phyloP scores from a whole-genome alignment of 768 basidiomycete genomes.

The Thelephora ganbajun region DNA sequence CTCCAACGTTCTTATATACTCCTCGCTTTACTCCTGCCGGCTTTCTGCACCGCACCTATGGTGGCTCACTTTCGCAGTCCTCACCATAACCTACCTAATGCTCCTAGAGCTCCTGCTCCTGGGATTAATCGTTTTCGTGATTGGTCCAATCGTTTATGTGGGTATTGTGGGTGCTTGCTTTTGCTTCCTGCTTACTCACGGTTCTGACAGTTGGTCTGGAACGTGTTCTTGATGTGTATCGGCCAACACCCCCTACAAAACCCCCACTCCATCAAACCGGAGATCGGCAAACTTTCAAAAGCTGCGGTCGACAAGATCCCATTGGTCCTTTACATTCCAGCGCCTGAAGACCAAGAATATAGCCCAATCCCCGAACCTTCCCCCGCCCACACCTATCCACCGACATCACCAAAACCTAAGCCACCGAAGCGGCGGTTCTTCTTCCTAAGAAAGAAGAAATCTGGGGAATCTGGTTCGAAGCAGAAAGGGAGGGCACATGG shows the following conservation, averaged over 20 bases:
- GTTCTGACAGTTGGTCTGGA: slow-evolving; percentile 49
- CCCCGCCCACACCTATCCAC: slow-evolving; percentile 48
- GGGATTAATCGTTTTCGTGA: slow-evolving; percentile 61
- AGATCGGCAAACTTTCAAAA: slow-evolving; percentile 62
- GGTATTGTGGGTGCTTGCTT: slow-evolving; percentile 14
- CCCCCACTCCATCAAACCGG: slow-evolving; percentile 60
- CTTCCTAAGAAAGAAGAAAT: slow-evolving; percentile 25
- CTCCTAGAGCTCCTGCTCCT: slow-evolving; percentile 58
- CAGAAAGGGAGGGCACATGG: slow-evolving; percentile 3
- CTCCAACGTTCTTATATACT: slow-evolving; percentile 69
- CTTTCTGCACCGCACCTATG: slow-evolving; percentile 65
- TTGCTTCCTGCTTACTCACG: not conserved
- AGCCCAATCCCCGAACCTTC: slow-evolving; percentile 28
- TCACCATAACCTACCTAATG: slow-evolving; percentile 70
- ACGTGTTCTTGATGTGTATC: slow-evolving; percentile 62
- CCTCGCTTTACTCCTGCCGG: slow-evolving; percentile 62
- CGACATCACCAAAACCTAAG: slow-evolving; percentile 23
- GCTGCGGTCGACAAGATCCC: slow-evolving; percentile 67
- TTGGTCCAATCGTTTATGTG: slow-evolving; percentile 71
- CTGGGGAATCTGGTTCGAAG: slow-evolving; percentile 8
- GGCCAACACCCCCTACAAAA: slow-evolving; percentile 72
- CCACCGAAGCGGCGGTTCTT: slow-evolving; percentile 34
- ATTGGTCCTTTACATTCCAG: slow-evolving; percentile 74
- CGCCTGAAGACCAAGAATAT: slow-evolving; percentile 28
- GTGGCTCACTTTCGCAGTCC: slow-evolving; percentile 75